Evolutionary conservation across 2,329 filamentous ascomycete species (phyloP).

Genomic region (Tolypocladium pustulatum): DNA sequence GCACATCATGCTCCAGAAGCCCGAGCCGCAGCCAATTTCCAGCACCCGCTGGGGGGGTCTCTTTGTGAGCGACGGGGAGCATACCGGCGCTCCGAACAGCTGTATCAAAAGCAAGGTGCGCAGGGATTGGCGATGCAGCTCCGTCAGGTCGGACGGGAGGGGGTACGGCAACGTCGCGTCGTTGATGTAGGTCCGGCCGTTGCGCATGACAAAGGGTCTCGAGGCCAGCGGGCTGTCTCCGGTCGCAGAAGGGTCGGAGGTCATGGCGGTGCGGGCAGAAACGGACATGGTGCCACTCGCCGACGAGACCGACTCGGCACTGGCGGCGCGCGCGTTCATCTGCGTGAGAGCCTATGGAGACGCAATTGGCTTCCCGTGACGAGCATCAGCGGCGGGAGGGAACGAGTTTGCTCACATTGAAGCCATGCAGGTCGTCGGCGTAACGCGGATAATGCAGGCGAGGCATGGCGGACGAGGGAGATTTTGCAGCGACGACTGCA

Average conservation of each 20-base stretch:
- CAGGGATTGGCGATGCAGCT: constrained; percentile 79
- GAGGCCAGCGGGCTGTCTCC: constrained; percentile 27
- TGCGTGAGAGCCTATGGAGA: constrained; percentile 15
- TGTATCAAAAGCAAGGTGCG: constrained; percentile 73
- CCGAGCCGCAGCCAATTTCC: constrained; percentile 80
- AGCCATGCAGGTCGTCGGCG: constrained; percentile 4
- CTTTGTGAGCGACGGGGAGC: constrained; percentile 54
- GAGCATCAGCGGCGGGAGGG: not conserved
- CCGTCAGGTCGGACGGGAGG: constrained; percentile 77
- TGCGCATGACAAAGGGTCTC: constrained; percentile 57
- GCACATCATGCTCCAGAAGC: constrained; percentile 83
- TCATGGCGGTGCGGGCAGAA: constrained; percentile 35
- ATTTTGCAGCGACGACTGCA: not conserved
- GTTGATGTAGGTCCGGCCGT: constrained; percentile 75
- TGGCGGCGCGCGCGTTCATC: constrained; percentile 24
- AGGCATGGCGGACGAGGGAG: constrained; percentile 1
- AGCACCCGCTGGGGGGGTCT: constrained; percentile 68
- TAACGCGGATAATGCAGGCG: constrained; percentile 2
- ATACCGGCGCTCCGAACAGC: constrained; percentile 71
- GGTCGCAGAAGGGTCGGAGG: constrained; percentile 35
- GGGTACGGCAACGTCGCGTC: constrained; percentile 66
- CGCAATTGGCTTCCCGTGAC: not conserved
- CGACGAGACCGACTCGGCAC: constrained; percentile 36
- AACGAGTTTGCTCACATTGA: constrained; percentile 4
- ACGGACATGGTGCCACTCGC: constrained; percentile 31